phyloP scores from a whole-genome alignment of 2,329 filamentous ascomycete genomes.

The Phyllosticta paracitricarpa region DNA sequence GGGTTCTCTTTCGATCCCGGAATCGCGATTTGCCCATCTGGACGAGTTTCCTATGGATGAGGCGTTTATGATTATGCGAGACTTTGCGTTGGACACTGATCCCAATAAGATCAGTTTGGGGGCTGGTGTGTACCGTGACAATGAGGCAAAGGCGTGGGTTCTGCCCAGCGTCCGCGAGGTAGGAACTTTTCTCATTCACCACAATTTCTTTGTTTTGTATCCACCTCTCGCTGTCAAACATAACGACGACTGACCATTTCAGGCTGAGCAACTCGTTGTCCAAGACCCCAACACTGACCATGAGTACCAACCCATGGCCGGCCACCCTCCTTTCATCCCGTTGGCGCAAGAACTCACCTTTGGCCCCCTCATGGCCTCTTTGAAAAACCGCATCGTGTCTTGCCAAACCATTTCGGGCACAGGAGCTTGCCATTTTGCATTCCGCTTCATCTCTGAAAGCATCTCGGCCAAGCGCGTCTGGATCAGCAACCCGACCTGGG shows the following conservation, averaged over 20 bases:
- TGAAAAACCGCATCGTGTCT: constrained; percentile 15
- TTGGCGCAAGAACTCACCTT: constrained; percentile 20
- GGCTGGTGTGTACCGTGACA: constrained; percentile 32
- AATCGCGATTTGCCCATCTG: constrained; percentile 6
- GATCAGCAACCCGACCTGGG: constrained; percentile 24
- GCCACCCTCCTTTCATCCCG: constrained; percentile 16
- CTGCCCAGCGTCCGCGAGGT: constrained; percentile 23
- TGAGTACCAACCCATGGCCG: constrained; percentile 18
- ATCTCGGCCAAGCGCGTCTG: constrained; percentile 20
- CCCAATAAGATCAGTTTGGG: constrained; percentile 31
- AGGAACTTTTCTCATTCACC: not conserved
- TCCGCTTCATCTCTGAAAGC: constrained; percentile 17
- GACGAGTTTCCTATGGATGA: constrained; percentile 5
- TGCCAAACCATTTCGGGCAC: constrained; percentile 30
- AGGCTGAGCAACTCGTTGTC: constrained; percentile 10
- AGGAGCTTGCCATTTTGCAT: constrained; percentile 25
- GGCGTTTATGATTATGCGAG: constrained; percentile 10
- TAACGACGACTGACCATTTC: not conserved
- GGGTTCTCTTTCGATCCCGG: constrained; percentile 7
- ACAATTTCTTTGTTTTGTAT: not conserved
- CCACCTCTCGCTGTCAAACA: constrained; percentile 2
- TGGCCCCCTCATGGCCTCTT: constrained; percentile 11
- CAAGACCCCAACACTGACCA: constrained; percentile 12
- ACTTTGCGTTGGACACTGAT: constrained; percentile 9
- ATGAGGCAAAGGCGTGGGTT: constrained; percentile 29